These are phyloP conservation scores for Lactarius trivialis DNA, from an alignment of 768 basidiomycete genomes.

Conservation along the genomic window DNA sequence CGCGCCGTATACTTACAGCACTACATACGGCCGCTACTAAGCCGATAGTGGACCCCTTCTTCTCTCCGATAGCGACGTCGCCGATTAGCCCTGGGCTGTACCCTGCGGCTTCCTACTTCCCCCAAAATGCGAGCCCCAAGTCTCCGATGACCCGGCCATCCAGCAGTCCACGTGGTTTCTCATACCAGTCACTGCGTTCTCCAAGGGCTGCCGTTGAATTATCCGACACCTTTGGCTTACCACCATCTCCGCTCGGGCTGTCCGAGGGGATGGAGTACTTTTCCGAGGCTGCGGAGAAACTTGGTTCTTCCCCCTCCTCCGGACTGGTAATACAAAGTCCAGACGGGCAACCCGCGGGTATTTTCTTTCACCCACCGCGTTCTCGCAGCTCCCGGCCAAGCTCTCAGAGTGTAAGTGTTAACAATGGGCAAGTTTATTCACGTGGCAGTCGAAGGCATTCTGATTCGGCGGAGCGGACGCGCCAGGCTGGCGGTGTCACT, in stretches of 20 bases:
- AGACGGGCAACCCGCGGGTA: conserved; percentile 90
- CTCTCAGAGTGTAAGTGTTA: conserved; percentile 11
- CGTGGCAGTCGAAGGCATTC: conserved; percentile 14
- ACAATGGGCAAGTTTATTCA: neutral
- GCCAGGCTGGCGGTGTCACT: conserved; percentile 7
- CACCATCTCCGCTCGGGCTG: conserved; percentile 66
- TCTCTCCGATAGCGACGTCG: conserved; percentile 90
- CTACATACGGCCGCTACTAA: conserved; percentile 85
- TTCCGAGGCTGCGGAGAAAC: conserved; percentile 51
- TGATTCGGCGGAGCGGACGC: conserved; percentile 14
- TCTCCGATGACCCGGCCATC: conserved; percentile 44
- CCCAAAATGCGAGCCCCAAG: conserved; percentile 30
- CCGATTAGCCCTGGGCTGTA: conserved; percentile 70
- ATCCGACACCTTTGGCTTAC: conserved; percentile 37
- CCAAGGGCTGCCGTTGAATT: conserved; percentile 34
- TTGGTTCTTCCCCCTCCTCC: conserved; percentile 72
- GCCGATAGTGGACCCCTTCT: conserved; percentile 85
- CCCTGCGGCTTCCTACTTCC: conserved; percentile 41
- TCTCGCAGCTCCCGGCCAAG: conserved; percentile 15
- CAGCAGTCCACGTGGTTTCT: conserved; percentile 45
- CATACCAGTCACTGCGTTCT: conserved; percentile 57
- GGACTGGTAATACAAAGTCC: conserved; percentile 89
- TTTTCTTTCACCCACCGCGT: conserved; percentile 80
- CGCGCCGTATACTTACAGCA: conserved; percentile 86
- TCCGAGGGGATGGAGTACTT: conserved; percentile 78